phyloP scores from a whole-genome alignment of 2,329 filamentous ascomycete species.

The Parastagonospora avenae region DNA sequence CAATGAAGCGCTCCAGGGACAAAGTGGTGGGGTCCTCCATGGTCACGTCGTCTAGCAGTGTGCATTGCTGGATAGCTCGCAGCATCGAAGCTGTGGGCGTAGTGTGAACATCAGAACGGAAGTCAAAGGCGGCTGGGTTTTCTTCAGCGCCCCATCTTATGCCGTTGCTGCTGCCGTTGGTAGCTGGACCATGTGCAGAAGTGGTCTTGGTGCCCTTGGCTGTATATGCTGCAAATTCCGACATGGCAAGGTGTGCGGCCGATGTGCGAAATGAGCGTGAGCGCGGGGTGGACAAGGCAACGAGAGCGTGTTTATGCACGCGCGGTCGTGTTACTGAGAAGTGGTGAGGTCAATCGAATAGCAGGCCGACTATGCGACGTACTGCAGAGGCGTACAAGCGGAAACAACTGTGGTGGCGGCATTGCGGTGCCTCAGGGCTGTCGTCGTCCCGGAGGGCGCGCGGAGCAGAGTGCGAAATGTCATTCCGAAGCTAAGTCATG shows the following conservation, averaged over 20 bases:
- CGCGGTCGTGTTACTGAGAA: constrained; percentile 20
- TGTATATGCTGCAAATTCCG: constrained; percentile 36
- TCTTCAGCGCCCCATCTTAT: constrained; percentile 48
- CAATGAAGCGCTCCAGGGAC: constrained; percentile 75
- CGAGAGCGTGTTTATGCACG: constrained; percentile 7
- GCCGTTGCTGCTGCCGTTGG: constrained; percentile 31
- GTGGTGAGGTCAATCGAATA: constrained; percentile 35
- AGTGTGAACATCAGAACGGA: constrained; percentile 54
- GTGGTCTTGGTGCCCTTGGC: constrained; percentile 30
- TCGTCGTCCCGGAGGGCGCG: constrained; percentile 10
- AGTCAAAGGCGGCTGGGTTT: constrained; percentile 61
- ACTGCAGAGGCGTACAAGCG: constrained; percentile 30
- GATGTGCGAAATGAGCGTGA: constrained; percentile 21
- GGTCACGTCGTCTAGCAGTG: constrained; percentile 84
- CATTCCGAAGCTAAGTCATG: constrained; percentile 19
- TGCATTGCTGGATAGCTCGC: constrained; percentile 72
- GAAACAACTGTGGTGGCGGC: constrained; percentile 27
- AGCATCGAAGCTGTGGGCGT: constrained; percentile 71
- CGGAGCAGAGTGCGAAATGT: constrained; percentile 3
- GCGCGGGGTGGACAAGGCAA: constrained; percentile 8
- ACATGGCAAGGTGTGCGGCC: constrained; percentile 29
- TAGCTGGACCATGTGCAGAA: not conserved
- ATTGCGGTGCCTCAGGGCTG: constrained; percentile 17
- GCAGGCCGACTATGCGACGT: constrained; percentile 32
- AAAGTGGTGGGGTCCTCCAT: constrained; percentile 79